These are phyloP conservation scores for Rosa multiflora DNA, from an alignment of 306 rosid species.

Conservation along the genomic window DNA sequence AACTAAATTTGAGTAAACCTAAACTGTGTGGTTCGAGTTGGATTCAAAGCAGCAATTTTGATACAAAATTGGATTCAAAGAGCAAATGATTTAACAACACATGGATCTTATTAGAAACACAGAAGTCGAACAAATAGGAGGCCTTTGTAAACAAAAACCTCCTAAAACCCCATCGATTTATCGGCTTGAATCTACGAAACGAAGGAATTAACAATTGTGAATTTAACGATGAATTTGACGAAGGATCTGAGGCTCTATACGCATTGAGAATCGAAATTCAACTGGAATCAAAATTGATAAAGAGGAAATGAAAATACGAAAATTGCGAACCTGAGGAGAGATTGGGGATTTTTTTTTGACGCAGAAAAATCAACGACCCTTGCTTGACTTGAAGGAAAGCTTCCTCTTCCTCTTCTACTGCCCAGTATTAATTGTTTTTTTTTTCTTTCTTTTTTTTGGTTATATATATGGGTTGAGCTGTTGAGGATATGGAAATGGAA, in stretches of 20 bases:
- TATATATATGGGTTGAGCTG: neutral
- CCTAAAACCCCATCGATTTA: constrained; percentile 33
- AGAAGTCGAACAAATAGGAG: constrained; percentile 9
- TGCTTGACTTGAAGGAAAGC: constrained; percentile 16
- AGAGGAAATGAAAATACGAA: neutral
- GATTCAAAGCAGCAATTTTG: neutral
- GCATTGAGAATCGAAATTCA: constrained; percentile 19
- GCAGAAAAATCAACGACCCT: constrained; percentile 19
- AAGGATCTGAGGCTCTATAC: constrained; percentile 48
- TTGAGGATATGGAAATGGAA: neutral
- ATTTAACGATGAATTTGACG: constrained; percentile 14
- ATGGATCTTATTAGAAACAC: constrained; percentile 26
- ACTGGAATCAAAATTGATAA: constrained; percentile 5
- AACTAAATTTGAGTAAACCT: constrained; percentile 23
- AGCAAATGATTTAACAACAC: constrained; percentile 7
- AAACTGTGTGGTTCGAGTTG: neutral
- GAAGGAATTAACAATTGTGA: neutral
- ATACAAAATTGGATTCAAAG: constrained; percentile 8
- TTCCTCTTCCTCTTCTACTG: neutral
- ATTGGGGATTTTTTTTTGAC: neutral
- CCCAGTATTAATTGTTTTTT: neutral
- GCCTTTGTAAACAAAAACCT: constrained; percentile 22
- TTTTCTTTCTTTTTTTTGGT: neutral
- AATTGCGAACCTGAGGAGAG: constrained; percentile 43
- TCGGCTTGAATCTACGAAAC: constrained; percentile 18